Conservation (phyloP, 495 filamentous ascomycete species). For the Lepidopterella palustris region DNA sequence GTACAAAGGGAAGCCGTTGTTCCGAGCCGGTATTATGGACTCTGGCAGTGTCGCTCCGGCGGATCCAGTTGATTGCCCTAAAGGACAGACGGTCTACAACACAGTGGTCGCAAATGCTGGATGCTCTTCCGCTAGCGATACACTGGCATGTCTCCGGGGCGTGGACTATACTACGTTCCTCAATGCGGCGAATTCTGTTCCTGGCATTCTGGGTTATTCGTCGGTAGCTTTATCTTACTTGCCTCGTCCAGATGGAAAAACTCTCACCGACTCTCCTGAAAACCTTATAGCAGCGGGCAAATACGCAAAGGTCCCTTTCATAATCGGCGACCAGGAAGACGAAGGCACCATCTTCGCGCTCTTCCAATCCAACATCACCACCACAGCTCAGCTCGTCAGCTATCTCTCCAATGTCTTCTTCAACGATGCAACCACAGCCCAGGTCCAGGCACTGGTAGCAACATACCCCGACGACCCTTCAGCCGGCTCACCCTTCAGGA, state of each 20-base stretch:
- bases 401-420: constrained; percentile 56
- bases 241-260: constrained; percentile 39
- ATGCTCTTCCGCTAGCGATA: constrained; percentile 50
- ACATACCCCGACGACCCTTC: constrained; percentile 48
- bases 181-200: constrained; percentile 60
- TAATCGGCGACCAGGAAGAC: constrained; percentile 31
- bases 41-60: constrained; percentile 60
- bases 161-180: constrained; percentile 55
- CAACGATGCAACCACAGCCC: constrained; percentile 38
- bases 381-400: constrained; percentile 47
- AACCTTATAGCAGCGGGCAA: constrained; percentile 31
- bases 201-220: constrained; percentile 55
- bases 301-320: constrained; percentile 28
- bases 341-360: constrained; percentile 54
- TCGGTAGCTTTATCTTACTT: constrained; percentile 40
- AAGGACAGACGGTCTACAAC: constrained; percentile 59
- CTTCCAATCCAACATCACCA: constrained; percentile 58
- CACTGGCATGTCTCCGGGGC: constrained; percentile 56
- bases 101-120: constrained; percentile 53
- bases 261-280: constrained; percentile 44
- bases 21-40: constrained; percentile 68
- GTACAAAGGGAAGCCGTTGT: constrained; percentile 63
- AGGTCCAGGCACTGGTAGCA: constrained; percentile 48
- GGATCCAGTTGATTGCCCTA: constrained; percentile 54
- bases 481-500: constrained; percentile 60